Evolutionary conservation across 495 filamentous ascomycete genomes (phyloP).

Genomic region (Neurospora terricola): DNA sequence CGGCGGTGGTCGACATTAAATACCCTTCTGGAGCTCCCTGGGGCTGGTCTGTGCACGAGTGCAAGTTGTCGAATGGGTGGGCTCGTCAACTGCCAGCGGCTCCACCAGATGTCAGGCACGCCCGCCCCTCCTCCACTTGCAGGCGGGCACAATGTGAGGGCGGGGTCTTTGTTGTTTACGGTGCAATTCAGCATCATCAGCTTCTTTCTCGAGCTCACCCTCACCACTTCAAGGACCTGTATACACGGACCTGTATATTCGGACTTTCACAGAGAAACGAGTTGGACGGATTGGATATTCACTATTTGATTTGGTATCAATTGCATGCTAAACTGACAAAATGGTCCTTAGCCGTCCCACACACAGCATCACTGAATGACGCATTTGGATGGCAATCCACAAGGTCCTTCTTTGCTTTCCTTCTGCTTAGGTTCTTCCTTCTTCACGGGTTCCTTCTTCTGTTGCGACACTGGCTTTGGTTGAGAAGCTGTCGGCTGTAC

Average conservation of each 20-base stretch:
- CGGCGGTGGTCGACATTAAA: neutral
- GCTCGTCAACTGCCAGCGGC: neutral
- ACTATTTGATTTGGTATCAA: neutral
- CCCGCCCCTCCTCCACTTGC: neutral
- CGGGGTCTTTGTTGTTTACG: neutral
- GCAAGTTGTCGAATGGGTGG: neutral
- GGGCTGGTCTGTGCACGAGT: neutral
- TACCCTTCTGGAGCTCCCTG: neutral
- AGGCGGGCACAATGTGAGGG: neutral
- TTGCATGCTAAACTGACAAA: neutral
- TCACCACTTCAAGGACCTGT: neutral
- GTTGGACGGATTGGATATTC: neutral
- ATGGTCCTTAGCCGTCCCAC: neutral
- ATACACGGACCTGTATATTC: neutral
- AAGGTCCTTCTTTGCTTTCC: constrained; percentile 11
- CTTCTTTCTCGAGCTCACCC: neutral
- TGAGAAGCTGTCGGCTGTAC: neutral
- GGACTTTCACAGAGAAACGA: neutral
- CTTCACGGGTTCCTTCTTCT: neutral
- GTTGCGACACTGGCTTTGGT: neutral
- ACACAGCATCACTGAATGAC: constrained; percentile 3
- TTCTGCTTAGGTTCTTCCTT: neutral
- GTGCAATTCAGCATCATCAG: neutral
- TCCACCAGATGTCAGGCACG: neutral
- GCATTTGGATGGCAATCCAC: constrained; percentile 14